Conservation (phyloP, 208 protist genomes). For the Acanthamoeba healyi region DNA sequence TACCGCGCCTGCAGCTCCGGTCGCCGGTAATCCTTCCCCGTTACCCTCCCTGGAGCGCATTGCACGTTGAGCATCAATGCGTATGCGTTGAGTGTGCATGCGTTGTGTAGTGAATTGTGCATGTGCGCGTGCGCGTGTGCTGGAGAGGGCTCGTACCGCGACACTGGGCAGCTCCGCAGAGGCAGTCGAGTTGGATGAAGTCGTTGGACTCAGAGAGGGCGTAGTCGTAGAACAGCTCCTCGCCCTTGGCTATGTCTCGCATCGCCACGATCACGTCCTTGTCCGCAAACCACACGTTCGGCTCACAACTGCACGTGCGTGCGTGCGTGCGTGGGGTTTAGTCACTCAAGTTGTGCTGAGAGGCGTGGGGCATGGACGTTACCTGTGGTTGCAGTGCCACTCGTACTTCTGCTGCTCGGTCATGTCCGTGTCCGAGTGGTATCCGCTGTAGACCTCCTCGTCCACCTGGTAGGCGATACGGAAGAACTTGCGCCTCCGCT, state of each 20-base stretch:
- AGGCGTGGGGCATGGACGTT: background rate
- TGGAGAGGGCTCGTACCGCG: background rate
- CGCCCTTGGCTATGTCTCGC: background rate
- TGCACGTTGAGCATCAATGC: no score
- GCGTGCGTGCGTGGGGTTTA: no score
- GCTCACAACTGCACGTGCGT: background rate
- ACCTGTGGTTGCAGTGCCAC: constrained; percentile 48
- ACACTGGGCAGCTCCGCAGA: background rate
- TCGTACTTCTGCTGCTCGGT: constrained; percentile 35
- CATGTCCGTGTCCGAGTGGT: constrained; percentile 47
- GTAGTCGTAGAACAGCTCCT: constrained; percentile 59
- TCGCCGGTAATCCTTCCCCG: background rate
- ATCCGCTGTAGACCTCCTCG: constrained; percentile 37
- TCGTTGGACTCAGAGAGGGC: constrained; percentile 44
- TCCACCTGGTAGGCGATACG: constrained; percentile 31
- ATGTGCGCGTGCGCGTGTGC: background rate
- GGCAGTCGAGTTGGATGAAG: constrained; percentile 11
- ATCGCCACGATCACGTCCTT: constrained; percentile 28
- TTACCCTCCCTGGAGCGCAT: background rate
- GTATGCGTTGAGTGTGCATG: no score
- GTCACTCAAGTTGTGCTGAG: no score
- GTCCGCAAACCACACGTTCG: constrained; percentile 30
- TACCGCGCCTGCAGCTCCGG: constrained; percentile 42
- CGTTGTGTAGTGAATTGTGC: no score
- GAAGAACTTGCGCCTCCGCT: constrained; percentile 23